These are phyloP conservation scores for Triticum monococcum DNA, from an alignment of 176 grass and related monocot genomes.

Conservation along the genomic window DNA sequence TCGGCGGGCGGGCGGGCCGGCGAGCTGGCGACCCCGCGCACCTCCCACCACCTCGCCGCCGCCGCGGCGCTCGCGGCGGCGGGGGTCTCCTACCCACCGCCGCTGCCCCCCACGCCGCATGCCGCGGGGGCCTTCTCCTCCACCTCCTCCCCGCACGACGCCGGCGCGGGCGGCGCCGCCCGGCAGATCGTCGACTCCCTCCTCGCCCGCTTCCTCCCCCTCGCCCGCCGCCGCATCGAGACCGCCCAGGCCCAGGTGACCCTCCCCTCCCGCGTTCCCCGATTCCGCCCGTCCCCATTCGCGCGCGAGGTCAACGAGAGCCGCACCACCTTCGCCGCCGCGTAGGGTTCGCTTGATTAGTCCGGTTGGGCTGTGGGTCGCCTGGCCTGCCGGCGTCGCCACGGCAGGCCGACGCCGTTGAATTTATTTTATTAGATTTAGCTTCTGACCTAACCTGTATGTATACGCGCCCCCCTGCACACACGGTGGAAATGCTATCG, in stretches of 20 bases:
- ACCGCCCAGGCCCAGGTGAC: slow-evolving; percentile 97
- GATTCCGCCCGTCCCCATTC: neutral
- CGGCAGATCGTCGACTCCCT: slow-evolving; percentile 99
- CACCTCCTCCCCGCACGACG: slow-evolving; percentile 18
- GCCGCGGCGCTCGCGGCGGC: slow-evolving; percentile 31
- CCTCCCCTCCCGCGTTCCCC: neutral
- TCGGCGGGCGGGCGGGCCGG: neutral
- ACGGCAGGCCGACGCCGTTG: neutral
- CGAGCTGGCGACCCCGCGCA: slow-evolving; percentile 58
- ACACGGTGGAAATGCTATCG: neutral
- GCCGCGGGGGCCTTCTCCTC: slow-evolving; percentile 6
- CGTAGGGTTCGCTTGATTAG: neutral
- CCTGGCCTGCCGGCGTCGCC: neutral
- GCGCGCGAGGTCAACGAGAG: neutral
- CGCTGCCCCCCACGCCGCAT: slow-evolving; percentile 40
- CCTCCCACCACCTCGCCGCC: slow-evolving; percentile 46
- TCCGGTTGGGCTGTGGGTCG: neutral
- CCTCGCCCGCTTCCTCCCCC: slow-evolving; percentile 89
- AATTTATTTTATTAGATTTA: neutral
- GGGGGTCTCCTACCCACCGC: slow-evolving; percentile 44
- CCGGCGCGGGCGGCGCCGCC: slow-evolving; percentile 76
- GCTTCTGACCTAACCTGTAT: neutral
- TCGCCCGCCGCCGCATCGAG: slow-evolving; percentile 96
- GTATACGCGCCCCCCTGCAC: too few species aligned
- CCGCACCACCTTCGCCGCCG: neutral